Percentiles rank a stretch among this genome's conserved stretches.
Conservation (phyloP, 257 asterid species). For the Primulina huaijiensis region DNA sequence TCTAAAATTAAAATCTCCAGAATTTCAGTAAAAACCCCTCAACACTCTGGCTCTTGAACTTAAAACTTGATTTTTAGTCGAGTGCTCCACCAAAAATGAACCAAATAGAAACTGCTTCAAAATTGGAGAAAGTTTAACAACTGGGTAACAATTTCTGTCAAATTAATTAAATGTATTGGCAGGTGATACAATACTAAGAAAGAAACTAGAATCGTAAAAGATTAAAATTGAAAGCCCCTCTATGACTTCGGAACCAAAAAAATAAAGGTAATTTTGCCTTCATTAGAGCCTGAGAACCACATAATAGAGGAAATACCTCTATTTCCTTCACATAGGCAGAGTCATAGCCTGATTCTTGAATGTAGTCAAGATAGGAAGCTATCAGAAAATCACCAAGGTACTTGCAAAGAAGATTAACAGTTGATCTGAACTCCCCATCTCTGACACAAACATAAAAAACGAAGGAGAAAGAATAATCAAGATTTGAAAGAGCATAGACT, state of each 20-base stretch:
- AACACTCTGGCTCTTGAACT: too few species aligned
- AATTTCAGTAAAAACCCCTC: too few species aligned
- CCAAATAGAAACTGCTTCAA: neutral
- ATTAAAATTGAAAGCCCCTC: neutral
- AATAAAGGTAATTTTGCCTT: neutral
- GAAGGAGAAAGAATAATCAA: slow-evolving; percentile 22
- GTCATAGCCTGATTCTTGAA: slow-evolving; percentile 84
- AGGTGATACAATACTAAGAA: neutral
- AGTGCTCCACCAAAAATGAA: neutral
- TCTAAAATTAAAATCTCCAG: too few species aligned
- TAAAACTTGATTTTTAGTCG: neutral
- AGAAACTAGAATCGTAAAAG: neutral
- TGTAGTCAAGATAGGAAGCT: slow-evolving; percentile 73
- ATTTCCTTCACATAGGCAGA: slow-evolving; percentile 65
- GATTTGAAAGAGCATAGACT: slow-evolving; percentile 17
- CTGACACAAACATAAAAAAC: slow-evolving; percentile 33
- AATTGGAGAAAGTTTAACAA: neutral
- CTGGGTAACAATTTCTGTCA: neutral
- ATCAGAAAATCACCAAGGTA: slow-evolving; percentile 92
- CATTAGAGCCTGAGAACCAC: neutral
- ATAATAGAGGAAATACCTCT: slow-evolving; percentile 51
- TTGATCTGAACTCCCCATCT: slow-evolving; percentile 65
- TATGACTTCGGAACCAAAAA: too few species aligned
- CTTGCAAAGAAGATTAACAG: slow-evolving; percentile 83
- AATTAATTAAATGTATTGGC: neutral